A percentile compares a stretch with the other conserved stretches of the same genome.
Conservation (phyloP, 2,329 filamentous ascomycete species). For the Aurifilum marmelostoma region DNA sequence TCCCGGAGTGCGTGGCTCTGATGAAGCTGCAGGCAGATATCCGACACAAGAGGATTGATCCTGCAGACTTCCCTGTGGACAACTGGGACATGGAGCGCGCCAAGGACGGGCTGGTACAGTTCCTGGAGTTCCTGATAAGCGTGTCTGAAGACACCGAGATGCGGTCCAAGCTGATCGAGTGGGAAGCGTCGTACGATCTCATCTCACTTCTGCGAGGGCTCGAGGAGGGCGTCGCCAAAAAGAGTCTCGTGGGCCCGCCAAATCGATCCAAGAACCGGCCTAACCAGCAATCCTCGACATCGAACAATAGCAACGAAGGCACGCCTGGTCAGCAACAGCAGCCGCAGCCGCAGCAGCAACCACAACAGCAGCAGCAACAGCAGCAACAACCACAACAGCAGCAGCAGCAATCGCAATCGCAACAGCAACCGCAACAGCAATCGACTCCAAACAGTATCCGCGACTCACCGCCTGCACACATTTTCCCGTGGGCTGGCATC, state of each 20-base stretch:
- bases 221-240: constrained; percentile 85
- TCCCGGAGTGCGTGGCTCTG: constrained; percentile 90
- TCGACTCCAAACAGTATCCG: constrained; percentile 63
- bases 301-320: constrained; percentile 43
- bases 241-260: constrained; percentile 61
- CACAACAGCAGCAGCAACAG: no score
- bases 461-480: constrained; percentile 50
- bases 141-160: constrained; percentile 84
- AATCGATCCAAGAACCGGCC: constrained; percentile 44
- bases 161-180: constrained; percentile 84
- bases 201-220: constrained; percentile 85
- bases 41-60: constrained; percentile 72
- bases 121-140: constrained; percentile 90
- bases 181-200: constrained; percentile 89
- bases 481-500: constrained; percentile 72
- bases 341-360: no score
- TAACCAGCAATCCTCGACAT: constrained; percentile 35
- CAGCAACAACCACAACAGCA: no score
- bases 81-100: constrained; percentile 98
- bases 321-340: constrained; percentile 49
- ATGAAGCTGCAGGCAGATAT: constrained; percentile 94
- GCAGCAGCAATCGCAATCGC: no score
- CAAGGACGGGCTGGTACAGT: constrained; percentile 92
- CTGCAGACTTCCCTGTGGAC: constrained; percentile 90
- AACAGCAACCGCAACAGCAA: no score